Conservation (phyloP, 805 yeast species). For the Schwanniomyces occidentalis region DNA sequence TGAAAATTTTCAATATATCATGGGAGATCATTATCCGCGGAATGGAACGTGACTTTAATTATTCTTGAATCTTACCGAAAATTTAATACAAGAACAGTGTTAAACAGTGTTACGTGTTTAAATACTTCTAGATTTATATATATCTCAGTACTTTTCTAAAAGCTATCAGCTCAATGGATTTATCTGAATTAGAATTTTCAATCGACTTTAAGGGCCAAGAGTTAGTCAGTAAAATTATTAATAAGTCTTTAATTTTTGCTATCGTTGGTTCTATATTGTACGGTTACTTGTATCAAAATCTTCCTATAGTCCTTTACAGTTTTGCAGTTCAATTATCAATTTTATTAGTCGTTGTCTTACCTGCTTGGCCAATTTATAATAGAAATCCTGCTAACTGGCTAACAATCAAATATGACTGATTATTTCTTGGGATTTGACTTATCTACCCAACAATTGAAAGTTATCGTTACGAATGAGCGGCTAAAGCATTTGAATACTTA, state of each 20-base stretch:
- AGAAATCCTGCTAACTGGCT: conserved; percentile 52
- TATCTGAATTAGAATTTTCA: conserved; percentile 26
- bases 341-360: conserved; percentile 40
- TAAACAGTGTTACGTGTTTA: not conserved
- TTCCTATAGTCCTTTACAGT: conserved; percentile 36
- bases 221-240: conserved; percentile 33
- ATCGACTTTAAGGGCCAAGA: conserved; percentile 59
- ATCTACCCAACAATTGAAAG: conserved; percentile 86
- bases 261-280: conserved; percentile 41
- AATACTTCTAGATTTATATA: not conserved
- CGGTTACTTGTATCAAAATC: conserved; percentile 51
- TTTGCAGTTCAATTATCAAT: conserved; percentile 38
- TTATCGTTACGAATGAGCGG: conserved; percentile 58
- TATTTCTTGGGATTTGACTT: conserved; percentile 75
- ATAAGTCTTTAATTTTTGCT: conserved; percentile 25
- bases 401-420: conserved; percentile 25
- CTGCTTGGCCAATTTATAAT: conserved; percentile 61
- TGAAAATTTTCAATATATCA: too few relatives aligned
- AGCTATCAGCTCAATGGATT: conserved; percentile 8
- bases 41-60: not conserved
- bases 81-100: not conserved
- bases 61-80: conserved; percentile 4
- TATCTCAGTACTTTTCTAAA: not conserved
- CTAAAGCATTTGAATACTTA: conserved; percentile 57
- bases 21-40: too few relatives aligned